Evolutionary conservation across 1,284 basidiomycete species (phyloP).

Genomic region (Trametes pubescens): DNA sequence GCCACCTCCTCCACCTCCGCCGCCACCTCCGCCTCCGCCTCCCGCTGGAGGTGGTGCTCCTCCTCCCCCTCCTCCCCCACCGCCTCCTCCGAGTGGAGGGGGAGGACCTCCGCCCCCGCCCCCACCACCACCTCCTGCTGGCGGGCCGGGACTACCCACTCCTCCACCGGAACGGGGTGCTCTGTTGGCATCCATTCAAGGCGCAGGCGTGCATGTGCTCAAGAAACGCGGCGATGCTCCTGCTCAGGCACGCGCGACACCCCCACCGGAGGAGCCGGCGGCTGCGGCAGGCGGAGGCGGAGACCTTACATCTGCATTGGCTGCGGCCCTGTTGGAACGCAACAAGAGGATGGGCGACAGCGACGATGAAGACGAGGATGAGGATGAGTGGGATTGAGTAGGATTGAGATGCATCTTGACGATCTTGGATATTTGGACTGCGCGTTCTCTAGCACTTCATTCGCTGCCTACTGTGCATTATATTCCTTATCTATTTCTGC

Average conservation of each 20-base stretch:
- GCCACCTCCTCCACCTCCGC: constrained; percentile 45
- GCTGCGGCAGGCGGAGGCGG: constrained; percentile 55
- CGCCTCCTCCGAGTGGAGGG: constrained; percentile 48
- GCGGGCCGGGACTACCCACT: constrained; percentile 46
- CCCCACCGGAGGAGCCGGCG: constrained; percentile 49
- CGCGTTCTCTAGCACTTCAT: constrained; percentile 1
- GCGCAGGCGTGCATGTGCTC: constrained; percentile 75
- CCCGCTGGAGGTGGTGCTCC: constrained; percentile 41
- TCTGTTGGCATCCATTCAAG: constrained; percentile 73
- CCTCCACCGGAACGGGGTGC: constrained; percentile 62
- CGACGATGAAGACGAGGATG: constrained; percentile 91
- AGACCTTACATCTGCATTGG: constrained; percentile 72
- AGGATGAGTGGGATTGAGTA: constrained; percentile 92
- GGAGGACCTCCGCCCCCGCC: constrained; percentile 38
- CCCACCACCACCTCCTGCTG: constrained; percentile 37
- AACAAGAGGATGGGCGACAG: constrained; percentile 93
- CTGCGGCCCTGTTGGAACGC: constrained; percentile 74
- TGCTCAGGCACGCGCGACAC: constrained; percentile 45
- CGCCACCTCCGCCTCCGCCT: constrained; percentile 51
- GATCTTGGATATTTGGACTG: not conserved
- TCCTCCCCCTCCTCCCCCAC: constrained; percentile 43
- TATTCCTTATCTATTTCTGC: constrained; percentile 24
- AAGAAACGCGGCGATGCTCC: constrained; percentile 65
- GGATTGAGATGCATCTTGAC: constrained; percentile 57
- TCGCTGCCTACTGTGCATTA: not conserved